Conservation (phyloP, 495 filamentous ascomycete species). For the Annulohypoxylon bovei region DNA sequence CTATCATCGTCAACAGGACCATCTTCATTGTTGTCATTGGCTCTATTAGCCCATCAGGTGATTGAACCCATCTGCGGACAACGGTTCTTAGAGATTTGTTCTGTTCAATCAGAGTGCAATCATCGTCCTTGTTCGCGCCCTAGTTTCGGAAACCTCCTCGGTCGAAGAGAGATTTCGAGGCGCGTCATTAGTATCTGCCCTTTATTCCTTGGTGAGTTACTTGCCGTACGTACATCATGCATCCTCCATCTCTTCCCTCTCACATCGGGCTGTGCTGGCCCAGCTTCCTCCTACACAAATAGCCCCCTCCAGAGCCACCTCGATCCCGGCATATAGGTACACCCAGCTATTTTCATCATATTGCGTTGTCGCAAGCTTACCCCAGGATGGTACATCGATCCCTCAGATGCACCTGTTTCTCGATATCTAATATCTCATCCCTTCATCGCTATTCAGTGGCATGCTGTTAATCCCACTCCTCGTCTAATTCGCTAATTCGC, state of each 20-base stretch:
- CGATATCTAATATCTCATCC: constrained; percentile 17
- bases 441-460: constrained; percentile 8
- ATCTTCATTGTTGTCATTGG: constrained; percentile 56
- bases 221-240: constrained; percentile 34
- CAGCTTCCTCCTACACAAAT: constrained; percentile 28
- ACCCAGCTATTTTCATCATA: constrained; percentile 37
- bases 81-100: constrained; percentile 51
- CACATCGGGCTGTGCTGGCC: constrained; percentile 27
- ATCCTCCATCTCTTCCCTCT: constrained; percentile 17
- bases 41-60: constrained; percentile 57
- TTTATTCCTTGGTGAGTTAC: constrained; percentile 30
- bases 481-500: constrained; percentile 13
- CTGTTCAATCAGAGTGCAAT: constrained; percentile 53
- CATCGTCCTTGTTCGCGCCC: constrained; percentile 23
- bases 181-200: constrained; percentile 42
- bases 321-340: constrained; percentile 43
- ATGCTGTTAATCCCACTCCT: constrained; percentile 7
- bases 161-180: constrained; percentile 27
- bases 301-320: constrained; percentile 34
- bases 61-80: constrained; percentile 59
- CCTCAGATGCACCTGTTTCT: constrained; percentile 21
- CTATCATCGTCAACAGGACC: constrained; percentile 57
- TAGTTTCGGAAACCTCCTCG: constrained; percentile 32
- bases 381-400: constrained; percentile 37
- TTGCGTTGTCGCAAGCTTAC: constrained; percentile 42